Percentiles rank a stretch among this genome's conserved stretches.
These are phyloP conservation scores for Kazachstania martiniae DNA, from an alignment of 805 yeast genomes.

Conservation along the genomic window DNA sequence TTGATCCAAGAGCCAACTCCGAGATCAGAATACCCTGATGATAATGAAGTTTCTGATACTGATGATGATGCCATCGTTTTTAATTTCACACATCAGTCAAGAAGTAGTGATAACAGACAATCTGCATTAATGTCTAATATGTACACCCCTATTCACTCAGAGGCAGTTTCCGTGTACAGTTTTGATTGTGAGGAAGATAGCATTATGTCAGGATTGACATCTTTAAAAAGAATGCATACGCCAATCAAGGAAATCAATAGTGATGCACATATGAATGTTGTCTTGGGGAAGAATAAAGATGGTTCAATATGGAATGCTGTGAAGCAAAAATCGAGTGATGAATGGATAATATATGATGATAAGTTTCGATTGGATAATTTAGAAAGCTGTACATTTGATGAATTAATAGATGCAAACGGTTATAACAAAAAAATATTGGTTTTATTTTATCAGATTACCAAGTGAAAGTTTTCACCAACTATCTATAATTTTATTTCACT, in stretches of 20 bases:
- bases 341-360: constrained; percentile 33
- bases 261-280: not conserved
- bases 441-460: too few relatives aligned
- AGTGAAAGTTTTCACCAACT: too few relatives aligned
- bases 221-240: constrained; percentile 1
- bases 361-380: constrained; percentile 29
- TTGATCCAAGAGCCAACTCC: not conserved
- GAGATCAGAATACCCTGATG: not conserved
- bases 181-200: constrained; percentile 1
- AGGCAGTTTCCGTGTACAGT: constrained; percentile 10
- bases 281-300: constrained; percentile 1
- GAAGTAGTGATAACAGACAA: not conserved
- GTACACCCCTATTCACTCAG: constrained; percentile 6
- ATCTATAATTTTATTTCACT: too few relatives aligned
- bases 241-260: not conserved
- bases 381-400: constrained; percentile 27
- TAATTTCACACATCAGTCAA: constrained; percentile 10
- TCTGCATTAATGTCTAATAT: not conserved
- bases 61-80: constrained; percentile 16
- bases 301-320: constrained; percentile 17
- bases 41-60: constrained; percentile 4
- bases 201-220: not conserved
- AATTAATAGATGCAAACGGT: constrained; percentile 24
- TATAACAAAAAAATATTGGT: too few relatives aligned
- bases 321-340: constrained; percentile 25